Evolutionary conservation across 306 rosid genomes (phyloP), one percentile per base, ranked within the genome.

Genomic region (Cicer pinnatifidum): DNA sequence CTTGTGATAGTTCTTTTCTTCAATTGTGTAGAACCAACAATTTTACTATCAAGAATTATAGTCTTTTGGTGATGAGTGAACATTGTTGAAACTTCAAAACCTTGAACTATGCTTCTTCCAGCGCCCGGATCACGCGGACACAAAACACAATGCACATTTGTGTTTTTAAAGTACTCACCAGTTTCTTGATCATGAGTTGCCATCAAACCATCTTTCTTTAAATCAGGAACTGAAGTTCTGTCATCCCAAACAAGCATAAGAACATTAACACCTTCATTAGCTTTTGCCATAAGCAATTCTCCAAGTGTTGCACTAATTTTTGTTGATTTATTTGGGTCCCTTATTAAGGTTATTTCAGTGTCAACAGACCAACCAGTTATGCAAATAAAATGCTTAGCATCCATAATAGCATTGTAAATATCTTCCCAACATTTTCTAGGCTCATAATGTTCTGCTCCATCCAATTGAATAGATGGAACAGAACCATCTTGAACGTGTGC

Each of bases 41-140:
- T 47, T 70, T 82, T 83, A 44, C 78, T 69, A 28, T 94, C 98
- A 60, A 89, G 83, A 47, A 88, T 73, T 11, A 93, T 5, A 46
- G 84, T 87, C 75, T 94, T 94, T 12, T 94, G 95, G 73, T 94
- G 96, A 84, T 94, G 97, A 71, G 97, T 91, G 56, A 91, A 89
- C 97, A 89, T 89, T 7, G 96, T 56, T 13, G 90, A 67, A 48
- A 72, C 74, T 65, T 84, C 78, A 44, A 85, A 65, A 4, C 94
- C 92, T 38, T 93, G 97, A 66, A 88, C 72, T 5, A 63, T 35
- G 81, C 89, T 94, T 67, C 75, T 83, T 20, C 94, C 92, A 6
- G 13, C 75, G 52, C 87, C 97, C 3, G 95, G 97, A 16, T 87
- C 83, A 5, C 98, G 81, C 0, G 97, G 96, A 35, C 96, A 91